phyloP scores from a whole-genome alignment of 1,284 basidiomycete species.

The Coriolopsis trogii region DNA sequence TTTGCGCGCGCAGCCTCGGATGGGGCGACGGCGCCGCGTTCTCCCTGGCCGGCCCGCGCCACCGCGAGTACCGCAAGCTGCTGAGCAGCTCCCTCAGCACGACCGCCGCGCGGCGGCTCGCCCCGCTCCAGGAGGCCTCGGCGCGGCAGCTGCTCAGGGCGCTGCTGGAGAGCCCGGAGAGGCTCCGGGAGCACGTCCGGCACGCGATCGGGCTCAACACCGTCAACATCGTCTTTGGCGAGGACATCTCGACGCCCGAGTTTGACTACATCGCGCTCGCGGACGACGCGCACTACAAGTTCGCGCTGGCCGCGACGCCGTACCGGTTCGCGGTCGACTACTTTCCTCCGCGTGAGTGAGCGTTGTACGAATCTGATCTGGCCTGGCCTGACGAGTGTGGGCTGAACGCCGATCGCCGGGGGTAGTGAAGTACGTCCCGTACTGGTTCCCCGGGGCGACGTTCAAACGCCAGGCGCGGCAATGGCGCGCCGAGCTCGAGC shows the following conservation, averaged over 20 bases:
- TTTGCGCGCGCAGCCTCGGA: slow-evolving; percentile 16
- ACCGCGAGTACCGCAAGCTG: slow-evolving; percentile 9
- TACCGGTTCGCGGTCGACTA: slow-evolving; percentile 18
- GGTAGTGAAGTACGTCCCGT: slow-evolving; percentile 38
- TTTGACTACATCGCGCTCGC: slow-evolving; percentile 19
- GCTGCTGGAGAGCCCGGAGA: background rate
- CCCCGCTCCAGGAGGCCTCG: slow-evolving; percentile 9
- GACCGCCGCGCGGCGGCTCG: slow-evolving; percentile 1
- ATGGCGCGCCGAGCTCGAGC: slow-evolving; percentile 25
- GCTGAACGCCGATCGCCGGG: background rate
- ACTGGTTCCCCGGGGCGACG: slow-evolving; percentile 43
- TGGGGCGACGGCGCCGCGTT: slow-evolving; percentile 17
- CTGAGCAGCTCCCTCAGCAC: slow-evolving; percentile 3
- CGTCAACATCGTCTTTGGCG: slow-evolving; percentile 17
- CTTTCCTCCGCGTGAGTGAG: slow-evolving; percentile 18
- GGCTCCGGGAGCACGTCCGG: background rate
- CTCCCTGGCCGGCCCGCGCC: slow-evolving; percentile 5
- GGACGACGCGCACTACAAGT: slow-evolving; percentile 16
- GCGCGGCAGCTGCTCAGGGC: background rate
- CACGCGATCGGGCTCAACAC: slow-evolving; percentile 15
- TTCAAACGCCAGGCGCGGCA: slow-evolving; percentile 47
- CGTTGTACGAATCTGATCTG: too few species aligned
- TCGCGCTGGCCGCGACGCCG: slow-evolving; percentile 11
- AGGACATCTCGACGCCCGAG: slow-evolving; percentile 7
- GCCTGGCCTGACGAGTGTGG: too few species aligned